These are phyloP conservation scores for Phylloboletellus chloephorus DNA, from an alignment of 1,284 basidiomycete species.

Conservation along the genomic window DNA sequence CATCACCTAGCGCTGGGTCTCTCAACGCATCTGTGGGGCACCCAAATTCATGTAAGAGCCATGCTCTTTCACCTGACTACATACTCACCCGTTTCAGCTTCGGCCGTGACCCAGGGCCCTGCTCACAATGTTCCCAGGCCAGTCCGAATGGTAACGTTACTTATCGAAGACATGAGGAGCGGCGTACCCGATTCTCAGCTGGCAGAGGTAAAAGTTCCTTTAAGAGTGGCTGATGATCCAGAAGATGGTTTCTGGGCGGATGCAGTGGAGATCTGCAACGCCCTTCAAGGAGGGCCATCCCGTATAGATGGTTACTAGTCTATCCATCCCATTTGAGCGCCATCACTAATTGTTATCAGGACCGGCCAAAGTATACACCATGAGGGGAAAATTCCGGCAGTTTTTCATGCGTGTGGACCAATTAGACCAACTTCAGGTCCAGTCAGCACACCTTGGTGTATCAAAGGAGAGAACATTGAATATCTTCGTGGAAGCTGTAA, in stretches of 20 bases:
- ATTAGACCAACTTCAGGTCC: constrained; percentile 43
- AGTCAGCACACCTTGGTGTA: constrained; percentile 44
- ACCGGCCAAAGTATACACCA: constrained; percentile 60
- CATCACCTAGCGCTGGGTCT: constrained; percentile 1
- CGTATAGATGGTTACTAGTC: constrained; percentile 57
- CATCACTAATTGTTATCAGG: constrained; percentile 37
- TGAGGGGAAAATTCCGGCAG: constrained; percentile 66
- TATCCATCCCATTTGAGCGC: neutral
- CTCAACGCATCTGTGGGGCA: constrained; percentile 4
- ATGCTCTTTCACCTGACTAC: neutral
- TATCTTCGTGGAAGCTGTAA: constrained; percentile 47
- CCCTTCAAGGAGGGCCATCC: constrained; percentile 56
- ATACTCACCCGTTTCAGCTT: constrained; percentile 14
- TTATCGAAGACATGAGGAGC: constrained; percentile 58
- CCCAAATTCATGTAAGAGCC: constrained; percentile 13
- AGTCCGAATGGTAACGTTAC: constrained; percentile 51
- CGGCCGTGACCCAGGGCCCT: constrained; percentile 5
- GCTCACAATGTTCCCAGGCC: constrained; percentile 11
- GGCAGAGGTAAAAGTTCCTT: constrained; percentile 57
- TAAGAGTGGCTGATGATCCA: constrained; percentile 42
- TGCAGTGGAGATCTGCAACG: constrained; percentile 53
- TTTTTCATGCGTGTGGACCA: constrained; percentile 58
- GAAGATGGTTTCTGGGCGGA: constrained; percentile 64
- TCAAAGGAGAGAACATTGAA: constrained; percentile 42
- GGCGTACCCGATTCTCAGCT: constrained; percentile 50